Evolutionary conservation across 1,284 basidiomycete genomes (phyloP), one percentile per base, ranked within the genome.

Genomic region (Trichosporon coremiiforme): DNA sequence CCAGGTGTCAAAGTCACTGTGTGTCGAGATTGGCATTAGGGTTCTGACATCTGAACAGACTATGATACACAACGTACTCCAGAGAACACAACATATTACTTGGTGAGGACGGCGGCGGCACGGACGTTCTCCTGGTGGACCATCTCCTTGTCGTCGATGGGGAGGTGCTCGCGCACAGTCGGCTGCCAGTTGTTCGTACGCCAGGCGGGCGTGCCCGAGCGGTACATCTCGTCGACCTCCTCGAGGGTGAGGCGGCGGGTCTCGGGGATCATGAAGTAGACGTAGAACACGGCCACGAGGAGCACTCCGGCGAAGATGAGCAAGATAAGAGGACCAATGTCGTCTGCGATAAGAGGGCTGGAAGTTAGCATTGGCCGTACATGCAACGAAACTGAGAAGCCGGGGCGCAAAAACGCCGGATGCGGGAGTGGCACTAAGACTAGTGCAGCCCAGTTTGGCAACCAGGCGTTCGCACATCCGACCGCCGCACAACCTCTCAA

Each of bases 181-280:
- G 90, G 90, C 69, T 83, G 86, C 90, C 90, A 92, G 0, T 72
- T 73, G 0, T 85, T 71, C 0, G 89, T 90, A 47, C 87, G 82
- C 89, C 90, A 91, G 2, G 90, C 89, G 74, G 87, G 87, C 73
- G 90, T 85, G 4, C 86, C 85, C 2, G 89, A 84, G 47, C 88
- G 87, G 77, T 91, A 91, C 84, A 91, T 83, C 81, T 91, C 89
- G 80, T 92, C 90, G 73, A 91, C 89, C 85, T 92, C 90, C 82
- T 93, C 91, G 73, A 93, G 85, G 60, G 87, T 87, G 17, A 92
- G 86, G 6, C 90, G 90, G 77, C 88, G 90, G 13, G 90, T 90
- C 84, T 93, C 91, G n/a, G 90, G 90, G 63, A 92, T 72, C 67
- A 78, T 70, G 67, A 77, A 74, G 73, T 69, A 80, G 33, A 90